Conservation (phyloP, 73 alveolate genomes). For the Paramecium bursaria region DNA sequence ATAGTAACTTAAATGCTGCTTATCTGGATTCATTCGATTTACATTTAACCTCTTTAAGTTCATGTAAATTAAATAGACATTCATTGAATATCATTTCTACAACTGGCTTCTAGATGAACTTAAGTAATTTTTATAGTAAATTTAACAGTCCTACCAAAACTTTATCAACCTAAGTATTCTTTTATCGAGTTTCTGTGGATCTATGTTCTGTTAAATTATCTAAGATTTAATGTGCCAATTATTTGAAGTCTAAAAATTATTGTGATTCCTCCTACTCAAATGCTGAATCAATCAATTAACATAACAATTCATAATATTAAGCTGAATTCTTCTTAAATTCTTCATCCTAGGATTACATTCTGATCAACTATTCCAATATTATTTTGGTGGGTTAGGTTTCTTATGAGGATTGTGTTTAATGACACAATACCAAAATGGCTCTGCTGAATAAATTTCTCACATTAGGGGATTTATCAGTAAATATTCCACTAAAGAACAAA, state of each 20-base stretch:
- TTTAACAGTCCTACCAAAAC: constrained; percentile 65
- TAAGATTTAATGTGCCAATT: constrained; percentile 42
- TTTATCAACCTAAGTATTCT: constrained; percentile 57
- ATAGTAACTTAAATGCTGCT: constrained; percentile 70
- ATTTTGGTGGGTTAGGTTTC: constrained; percentile 59
- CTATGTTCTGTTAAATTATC: constrained; percentile 42
- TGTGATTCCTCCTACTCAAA: constrained; percentile 53
- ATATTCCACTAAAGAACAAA: constrained; percentile 58
- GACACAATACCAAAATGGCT: constrained; percentile 55
- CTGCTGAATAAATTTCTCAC: constrained; percentile 57
- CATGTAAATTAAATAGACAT: constrained; percentile 53
- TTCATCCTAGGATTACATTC: constrained; percentile 3
- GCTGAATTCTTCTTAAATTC: constrained; percentile 42
- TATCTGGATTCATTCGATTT: constrained; percentile 63
- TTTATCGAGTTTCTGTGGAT: constrained; percentile 59
- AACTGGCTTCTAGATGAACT: constrained; percentile 34
- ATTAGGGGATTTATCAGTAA: constrained; percentile 53
- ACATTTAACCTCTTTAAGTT: constrained; percentile 69
- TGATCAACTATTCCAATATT: constrained; percentile 40
- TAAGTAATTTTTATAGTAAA: constrained; percentile 51
- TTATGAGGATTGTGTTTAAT: neutral
- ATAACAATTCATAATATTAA: constrained; percentile 70
- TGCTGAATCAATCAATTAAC: constrained; percentile 67
- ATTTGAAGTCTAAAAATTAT: constrained; percentile 60
- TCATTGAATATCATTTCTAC: constrained; percentile 61